Conservation (phyloP, 257 asterid species). For the Solanum habrochaites region DNA sequence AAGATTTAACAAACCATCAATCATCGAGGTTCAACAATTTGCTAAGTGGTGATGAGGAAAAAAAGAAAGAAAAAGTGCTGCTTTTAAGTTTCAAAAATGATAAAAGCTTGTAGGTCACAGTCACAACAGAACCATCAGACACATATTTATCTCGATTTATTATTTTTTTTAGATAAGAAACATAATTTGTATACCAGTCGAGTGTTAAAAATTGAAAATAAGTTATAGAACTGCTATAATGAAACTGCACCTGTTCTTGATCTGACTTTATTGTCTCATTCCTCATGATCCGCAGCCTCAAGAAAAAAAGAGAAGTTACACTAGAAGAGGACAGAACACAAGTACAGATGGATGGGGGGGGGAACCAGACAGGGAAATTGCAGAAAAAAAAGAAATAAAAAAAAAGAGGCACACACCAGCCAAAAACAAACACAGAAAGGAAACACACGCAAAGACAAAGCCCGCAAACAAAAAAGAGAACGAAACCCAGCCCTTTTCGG, state of each 20-base stretch:
- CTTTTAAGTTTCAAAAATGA: background rate
- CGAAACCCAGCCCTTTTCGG: too few species aligned
- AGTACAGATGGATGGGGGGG: background rate
- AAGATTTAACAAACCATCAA: background rate
- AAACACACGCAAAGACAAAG: too few species aligned
- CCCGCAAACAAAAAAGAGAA: too few species aligned
- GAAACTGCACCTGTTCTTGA: slow-evolving; percentile 45
- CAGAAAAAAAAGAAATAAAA: too few species aligned
- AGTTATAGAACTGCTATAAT: background rate
- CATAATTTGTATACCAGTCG: background rate
- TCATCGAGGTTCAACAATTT: background rate
- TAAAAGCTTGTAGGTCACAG: background rate
- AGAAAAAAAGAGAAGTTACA: background rate
- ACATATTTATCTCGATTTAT: background rate
- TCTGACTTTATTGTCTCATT: slow-evolving; percentile 77
- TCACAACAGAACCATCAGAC: background rate
- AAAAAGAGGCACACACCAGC: too few species aligned
- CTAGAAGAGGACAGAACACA: background rate
- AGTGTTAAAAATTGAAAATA: background rate
- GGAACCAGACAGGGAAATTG: too few species aligned
- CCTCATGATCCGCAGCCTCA: slow-evolving; percentile 66
- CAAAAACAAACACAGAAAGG: too few species aligned
- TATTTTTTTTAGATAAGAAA: background rate
- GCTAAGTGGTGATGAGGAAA: background rate
- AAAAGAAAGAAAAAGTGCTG: background rate